These are phyloP conservation scores for Cryphonectria carpinicola DNA, from an alignment of 2,329 filamentous ascomycete species.

Conservation along the genomic window DNA sequence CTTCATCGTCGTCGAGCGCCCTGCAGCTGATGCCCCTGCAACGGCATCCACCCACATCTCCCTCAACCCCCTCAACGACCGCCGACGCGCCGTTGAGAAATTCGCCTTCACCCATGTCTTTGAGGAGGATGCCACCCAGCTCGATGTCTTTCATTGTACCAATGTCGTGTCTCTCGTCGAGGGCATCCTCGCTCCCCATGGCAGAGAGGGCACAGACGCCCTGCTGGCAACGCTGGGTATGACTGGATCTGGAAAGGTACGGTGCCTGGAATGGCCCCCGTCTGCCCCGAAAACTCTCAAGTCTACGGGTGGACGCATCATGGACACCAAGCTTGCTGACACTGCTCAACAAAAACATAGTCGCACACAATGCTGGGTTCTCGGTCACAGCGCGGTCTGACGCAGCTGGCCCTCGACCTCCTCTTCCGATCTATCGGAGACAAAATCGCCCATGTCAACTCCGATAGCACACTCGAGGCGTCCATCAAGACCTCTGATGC, in stretches of 20 bases:
- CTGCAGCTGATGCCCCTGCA: slow-evolving; percentile 40
- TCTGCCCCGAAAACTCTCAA: neutral
- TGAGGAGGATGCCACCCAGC: slow-evolving; percentile 80
- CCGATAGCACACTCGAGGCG: slow-evolving; percentile 66
- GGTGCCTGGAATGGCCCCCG: slow-evolving; percentile 7
- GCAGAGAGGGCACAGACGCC: slow-evolving; percentile 82
- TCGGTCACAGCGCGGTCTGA: slow-evolving; percentile 82
- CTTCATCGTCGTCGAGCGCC: slow-evolving; percentile 76
- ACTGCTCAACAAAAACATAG: slow-evolving; percentile 49
- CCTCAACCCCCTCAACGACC: slow-evolving; percentile 79
- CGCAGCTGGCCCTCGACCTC: slow-evolving; percentile 87
- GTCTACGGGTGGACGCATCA: neutral
- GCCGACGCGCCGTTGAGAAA: slow-evolving; percentile 86
- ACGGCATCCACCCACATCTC: slow-evolving; percentile 70
- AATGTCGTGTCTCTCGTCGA: slow-evolving; percentile 76
- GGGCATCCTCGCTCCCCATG: slow-evolving; percentile 74
- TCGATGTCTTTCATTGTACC: slow-evolving; percentile 83
- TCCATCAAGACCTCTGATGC: slow-evolving; percentile 77
- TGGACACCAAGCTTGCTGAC: neutral
- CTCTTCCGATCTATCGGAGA: slow-evolving; percentile 80
- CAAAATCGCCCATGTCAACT: slow-evolving; percentile 67
- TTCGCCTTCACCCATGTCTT: slow-evolving; percentile 96
- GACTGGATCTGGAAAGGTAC: slow-evolving; percentile 93
- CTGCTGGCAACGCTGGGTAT: slow-evolving; percentile 90
- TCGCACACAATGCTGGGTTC: slow-evolving; percentile 95